Conservation (phyloP, 805 yeast species). For the Gaillardinia entomophila region DNA sequence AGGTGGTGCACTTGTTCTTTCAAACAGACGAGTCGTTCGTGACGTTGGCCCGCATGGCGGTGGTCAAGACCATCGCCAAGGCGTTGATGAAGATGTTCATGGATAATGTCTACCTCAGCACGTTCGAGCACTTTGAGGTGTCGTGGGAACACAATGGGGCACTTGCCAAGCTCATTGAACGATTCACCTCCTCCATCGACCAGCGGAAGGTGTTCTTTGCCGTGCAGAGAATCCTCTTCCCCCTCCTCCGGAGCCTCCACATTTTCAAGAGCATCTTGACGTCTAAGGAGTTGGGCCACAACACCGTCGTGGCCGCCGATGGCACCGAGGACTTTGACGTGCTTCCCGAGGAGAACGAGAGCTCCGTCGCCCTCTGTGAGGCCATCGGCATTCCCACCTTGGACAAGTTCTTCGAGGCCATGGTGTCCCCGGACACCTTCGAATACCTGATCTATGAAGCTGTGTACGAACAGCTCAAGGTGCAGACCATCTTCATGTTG, state of each 20-base stretch:
- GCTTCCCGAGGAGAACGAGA: slow-evolving; percentile 10
- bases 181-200: too few species aligned
- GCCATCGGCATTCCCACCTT: slow-evolving; percentile 19
- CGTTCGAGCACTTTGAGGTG: neutral
- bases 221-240: slow-evolving; percentile 19
- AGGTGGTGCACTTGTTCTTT: slow-evolving; percentile 33
- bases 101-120: neutral
- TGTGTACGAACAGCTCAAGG: slow-evolving; percentile 5
- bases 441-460: slow-evolving; percentile 18
- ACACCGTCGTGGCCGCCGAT: slow-evolving; percentile 3
- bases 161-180: slow-evolving; percentile 1
- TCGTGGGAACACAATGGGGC: too few species aligned
- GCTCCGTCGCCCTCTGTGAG: slow-evolving; percentile 18
- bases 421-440: slow-evolving; percentile 5
- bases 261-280: slow-evolving; percentile 30
- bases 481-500: slow-evolving; percentile 17
- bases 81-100: neutral
- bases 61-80: slow-evolving; percentile 13
- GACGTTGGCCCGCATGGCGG: slow-evolving; percentile 26
- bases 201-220: slow-evolving; percentile 9
- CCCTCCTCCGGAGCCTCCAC: slow-evolving; percentile 30
- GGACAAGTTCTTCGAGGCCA: slow-evolving; percentile 9
- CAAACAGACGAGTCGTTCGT: slow-evolving; percentile 41
- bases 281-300: slow-evolving; percentile 20
- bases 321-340: slow-evolving; percentile 11